These are phyloP conservation scores for Cutaneotrichosporon cyanovorans DNA, from an alignment of 1,284 basidiomycete species.

Conservation along the genomic window DNA sequence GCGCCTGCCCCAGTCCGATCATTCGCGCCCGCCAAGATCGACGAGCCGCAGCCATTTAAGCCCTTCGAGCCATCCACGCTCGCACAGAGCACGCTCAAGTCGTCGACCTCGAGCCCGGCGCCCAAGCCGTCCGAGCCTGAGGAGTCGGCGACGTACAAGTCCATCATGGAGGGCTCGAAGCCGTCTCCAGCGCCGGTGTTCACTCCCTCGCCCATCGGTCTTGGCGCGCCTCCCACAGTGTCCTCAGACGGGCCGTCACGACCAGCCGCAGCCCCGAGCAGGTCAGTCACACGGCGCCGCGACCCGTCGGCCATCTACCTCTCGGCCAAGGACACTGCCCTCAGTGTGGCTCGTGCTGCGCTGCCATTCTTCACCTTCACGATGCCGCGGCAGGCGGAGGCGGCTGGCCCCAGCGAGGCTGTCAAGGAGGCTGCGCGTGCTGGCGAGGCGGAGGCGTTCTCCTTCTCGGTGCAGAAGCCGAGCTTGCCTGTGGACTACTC, in stretches of 20 bases:
- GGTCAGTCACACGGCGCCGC: neutral
- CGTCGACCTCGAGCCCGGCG: constrained; percentile 1
- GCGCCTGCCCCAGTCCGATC: constrained; percentile 2
- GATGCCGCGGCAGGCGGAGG: neutral
- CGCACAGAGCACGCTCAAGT: constrained; percentile 7
- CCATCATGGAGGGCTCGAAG: constrained; percentile 11
- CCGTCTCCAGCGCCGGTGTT: no score
- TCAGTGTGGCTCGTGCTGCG: constrained; percentile 28
- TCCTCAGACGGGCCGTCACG: neutral
- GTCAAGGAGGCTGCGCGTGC: constrained; percentile 6
- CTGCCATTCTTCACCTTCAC: constrained; percentile 33
- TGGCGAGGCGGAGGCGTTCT: neutral
- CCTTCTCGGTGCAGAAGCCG: constrained; percentile 34
- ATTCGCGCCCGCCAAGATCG: neutral
- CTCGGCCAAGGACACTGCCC: constrained; percentile 33
- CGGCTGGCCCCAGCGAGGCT: constrained; percentile 12
- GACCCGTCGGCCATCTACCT: constrained; percentile 19
- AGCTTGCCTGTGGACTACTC: constrained; percentile 49
- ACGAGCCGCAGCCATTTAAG: constrained; percentile 21
- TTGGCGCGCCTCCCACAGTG: constrained; percentile 7
- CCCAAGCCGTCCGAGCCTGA: neutral
- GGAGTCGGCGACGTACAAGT: constrained; percentile 4
- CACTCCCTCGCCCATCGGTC: constrained; percentile 4
- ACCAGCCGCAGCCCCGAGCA: neutral
- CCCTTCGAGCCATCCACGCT: constrained; percentile 11